phyloP scores from a whole-genome alignment of 805 yeast species.

The Teunomyces cretensis region DNA sequence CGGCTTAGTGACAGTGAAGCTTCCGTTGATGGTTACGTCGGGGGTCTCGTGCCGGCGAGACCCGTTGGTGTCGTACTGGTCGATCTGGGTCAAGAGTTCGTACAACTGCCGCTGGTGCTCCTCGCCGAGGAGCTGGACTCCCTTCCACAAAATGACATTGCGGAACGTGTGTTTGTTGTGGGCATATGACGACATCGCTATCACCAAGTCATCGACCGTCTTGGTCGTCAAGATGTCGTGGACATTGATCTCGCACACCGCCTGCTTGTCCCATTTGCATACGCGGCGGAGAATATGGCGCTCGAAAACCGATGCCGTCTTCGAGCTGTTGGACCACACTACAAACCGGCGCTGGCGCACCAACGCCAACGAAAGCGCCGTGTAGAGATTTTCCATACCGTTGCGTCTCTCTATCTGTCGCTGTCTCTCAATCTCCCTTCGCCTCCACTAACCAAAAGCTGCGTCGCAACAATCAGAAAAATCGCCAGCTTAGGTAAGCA shows the following conservation, averaged over 20 bases:
- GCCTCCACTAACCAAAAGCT: not conserved
- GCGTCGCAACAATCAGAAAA: not conserved
- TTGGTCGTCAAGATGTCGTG: constrained; percentile 2
- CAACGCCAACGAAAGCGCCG: constrained; percentile 8
- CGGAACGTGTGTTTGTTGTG: constrained; percentile 2
- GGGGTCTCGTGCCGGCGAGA: constrained; percentile 2
- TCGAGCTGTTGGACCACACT: constrained; percentile 5
- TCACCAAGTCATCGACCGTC: constrained; percentile 3
- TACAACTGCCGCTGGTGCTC: constrained; percentile 9
- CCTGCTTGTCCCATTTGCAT: constrained; percentile 5
- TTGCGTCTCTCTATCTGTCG: not conserved
- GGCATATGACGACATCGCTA: constrained; percentile 2
- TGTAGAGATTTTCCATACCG: constrained; percentile 9
- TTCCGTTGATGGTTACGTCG: constrained; percentile 1
- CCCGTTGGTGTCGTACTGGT: constrained; percentile 9
- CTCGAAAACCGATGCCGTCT: not conserved
- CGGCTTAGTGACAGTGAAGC: constrained; percentile 6
- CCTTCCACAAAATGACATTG: constrained; percentile 7
- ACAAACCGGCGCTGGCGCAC: constrained; percentile 7
- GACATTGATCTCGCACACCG: constrained; percentile 5
- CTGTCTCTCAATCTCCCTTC: no score
- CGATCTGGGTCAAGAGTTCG: constrained; percentile 8
- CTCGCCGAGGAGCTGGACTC: constrained; percentile 1
- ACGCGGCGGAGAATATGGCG: constrained; percentile 1
- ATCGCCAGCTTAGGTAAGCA: not conserved